Conservation (phyloP, 2,329 filamentous ascomycete species). For the Sporothrix luriei region DNA sequence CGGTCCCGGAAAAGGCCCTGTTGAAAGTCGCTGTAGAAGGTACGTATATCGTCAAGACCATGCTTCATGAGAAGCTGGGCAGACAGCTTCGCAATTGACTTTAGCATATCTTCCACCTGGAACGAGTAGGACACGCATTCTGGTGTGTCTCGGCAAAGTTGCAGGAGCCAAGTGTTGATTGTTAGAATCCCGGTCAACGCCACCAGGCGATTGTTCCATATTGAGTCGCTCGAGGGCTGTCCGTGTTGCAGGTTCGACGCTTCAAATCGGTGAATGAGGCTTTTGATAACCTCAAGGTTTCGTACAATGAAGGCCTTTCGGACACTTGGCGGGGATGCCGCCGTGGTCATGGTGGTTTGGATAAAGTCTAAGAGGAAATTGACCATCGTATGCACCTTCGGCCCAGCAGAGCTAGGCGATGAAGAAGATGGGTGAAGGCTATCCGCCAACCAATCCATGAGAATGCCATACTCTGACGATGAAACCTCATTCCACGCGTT, state of each 20-base stretch:
- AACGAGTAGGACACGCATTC: slow-evolving; percentile 45
- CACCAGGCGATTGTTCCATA: slow-evolving; percentile 37
- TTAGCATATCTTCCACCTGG: slow-evolving; percentile 55
- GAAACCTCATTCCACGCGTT: slow-evolving; percentile 58
- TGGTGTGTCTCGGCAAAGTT: slow-evolving; percentile 48
- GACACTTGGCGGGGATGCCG: slow-evolving; percentile 41
- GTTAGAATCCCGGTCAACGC: slow-evolving; percentile 46
- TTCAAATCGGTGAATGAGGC: slow-evolving; percentile 47
- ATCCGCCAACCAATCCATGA: slow-evolving; percentile 58
- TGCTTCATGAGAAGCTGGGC: slow-evolving; percentile 48
- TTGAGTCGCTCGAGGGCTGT: slow-evolving; percentile 11
- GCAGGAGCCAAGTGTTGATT: slow-evolving; percentile 46
- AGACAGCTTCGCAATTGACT: slow-evolving; percentile 46
- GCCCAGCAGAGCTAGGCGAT: neutral
- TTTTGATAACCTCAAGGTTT: slow-evolving; percentile 48
- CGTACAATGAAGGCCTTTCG: slow-evolving; percentile 50
- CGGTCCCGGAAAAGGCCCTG: slow-evolving; percentile 51
- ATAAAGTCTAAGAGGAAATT: slow-evolving; percentile 55
- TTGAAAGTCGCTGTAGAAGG: slow-evolving; percentile 54
- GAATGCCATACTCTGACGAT: slow-evolving; percentile 63
- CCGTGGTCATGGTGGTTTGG: slow-evolving; percentile 48
- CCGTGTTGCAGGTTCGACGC: neutral
- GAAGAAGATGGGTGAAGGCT: neutral
- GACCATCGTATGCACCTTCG: slow-evolving; percentile 41
- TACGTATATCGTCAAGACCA: slow-evolving; percentile 50